Conservation (phyloP, 148 eudicot species). For the Mesembryanthemum crystallinum region DNA sequence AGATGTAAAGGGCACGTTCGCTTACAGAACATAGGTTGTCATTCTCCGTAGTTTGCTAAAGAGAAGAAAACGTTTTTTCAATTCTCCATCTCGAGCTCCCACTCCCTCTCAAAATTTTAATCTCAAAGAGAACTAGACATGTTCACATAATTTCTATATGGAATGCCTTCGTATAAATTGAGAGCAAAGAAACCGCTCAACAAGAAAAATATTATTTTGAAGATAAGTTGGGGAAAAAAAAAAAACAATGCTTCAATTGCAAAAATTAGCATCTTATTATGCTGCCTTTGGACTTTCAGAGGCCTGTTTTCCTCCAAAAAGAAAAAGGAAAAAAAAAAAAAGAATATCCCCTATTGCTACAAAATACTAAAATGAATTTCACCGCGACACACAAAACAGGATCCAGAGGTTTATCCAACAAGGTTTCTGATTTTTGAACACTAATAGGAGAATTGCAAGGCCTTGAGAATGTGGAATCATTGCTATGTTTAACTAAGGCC, state of each 20-base stretch:
- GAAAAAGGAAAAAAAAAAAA: no score
- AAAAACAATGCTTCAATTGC: not conserved
- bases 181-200: no score
- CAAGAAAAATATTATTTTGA: not conserved
- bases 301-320: not conserved
- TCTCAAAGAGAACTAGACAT: not conserved
- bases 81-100: not conserved
- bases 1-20: not conserved
- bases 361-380: not conserved
- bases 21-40: no score
- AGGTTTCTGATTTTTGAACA: not conserved
- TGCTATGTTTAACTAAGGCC: no score
- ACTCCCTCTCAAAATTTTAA: not conserved
- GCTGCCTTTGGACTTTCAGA: not conserved
- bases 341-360: no score
- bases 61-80: no score
- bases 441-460: not conserved
- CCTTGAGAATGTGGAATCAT: not conserved
- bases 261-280: no score
- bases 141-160: not conserved
- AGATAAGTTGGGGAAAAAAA: not conserved
- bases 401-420: not conserved
- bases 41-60: no score
- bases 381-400: not conserved
- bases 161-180: not conserved